Evolutionary conservation across 73 alveolate genomes (phyloP).

Genomic region (Paramecium pentaurelia): DNA sequence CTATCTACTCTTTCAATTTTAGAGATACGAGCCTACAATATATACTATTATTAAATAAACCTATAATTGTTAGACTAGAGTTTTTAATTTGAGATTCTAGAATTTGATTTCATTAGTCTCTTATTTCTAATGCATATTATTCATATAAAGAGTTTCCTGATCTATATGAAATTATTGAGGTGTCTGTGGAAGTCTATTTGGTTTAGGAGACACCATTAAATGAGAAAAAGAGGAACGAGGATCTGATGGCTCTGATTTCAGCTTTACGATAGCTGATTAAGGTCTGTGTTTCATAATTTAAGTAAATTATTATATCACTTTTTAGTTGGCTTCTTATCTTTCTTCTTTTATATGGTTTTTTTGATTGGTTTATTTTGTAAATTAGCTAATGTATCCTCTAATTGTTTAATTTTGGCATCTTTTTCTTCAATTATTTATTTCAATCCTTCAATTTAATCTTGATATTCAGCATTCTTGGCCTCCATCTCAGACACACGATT

Average conservation of each 20-base stretch:
- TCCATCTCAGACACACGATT: background rate
- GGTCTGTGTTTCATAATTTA: constrained; percentile 1
- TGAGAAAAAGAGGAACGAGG: background rate
- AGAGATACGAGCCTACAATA: background rate
- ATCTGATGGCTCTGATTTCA: background rate
- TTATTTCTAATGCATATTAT: background rate
- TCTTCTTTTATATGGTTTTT: background rate
- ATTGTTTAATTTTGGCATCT: background rate
- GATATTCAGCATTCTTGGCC: background rate
- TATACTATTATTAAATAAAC: background rate
- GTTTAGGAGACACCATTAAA: background rate
- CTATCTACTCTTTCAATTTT: background rate
- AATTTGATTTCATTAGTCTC: background rate
- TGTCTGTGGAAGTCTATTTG: background rate
- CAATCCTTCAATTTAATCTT: background rate
- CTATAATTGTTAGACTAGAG: background rate
- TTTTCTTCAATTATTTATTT: background rate
- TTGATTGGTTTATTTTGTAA: background rate
- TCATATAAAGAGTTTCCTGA: background rate
- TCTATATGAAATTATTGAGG: background rate
- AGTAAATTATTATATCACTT: background rate
- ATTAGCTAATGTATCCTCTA: background rate
- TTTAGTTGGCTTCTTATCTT: background rate
- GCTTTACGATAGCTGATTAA: background rate
- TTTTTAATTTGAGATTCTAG: background rate